phyloP scores from a whole-genome alignment of 257 asterid genomes.

The Solanum clarkiae region DNA sequence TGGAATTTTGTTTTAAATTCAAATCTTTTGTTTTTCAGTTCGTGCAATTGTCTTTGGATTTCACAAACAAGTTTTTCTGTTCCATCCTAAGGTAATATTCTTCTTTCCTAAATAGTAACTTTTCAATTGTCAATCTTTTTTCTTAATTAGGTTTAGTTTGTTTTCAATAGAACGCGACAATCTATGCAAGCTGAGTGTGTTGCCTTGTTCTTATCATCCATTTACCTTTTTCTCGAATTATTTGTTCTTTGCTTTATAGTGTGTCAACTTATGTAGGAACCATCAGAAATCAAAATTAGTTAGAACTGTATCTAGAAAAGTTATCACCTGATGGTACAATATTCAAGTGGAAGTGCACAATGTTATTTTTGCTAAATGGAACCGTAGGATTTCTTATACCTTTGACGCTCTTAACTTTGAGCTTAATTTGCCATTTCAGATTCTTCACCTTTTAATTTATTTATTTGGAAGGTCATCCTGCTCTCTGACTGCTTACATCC shows the following conservation, averaged over 20 bases:
- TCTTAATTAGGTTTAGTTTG: neutral
- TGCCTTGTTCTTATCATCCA: neutral
- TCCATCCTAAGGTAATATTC: conserved; percentile 67
- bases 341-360: neutral
- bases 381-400: neutral
- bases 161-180: neutral
- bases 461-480: neutral
- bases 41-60: conserved; percentile 82
- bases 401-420: neutral
- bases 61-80: conserved; percentile 57
- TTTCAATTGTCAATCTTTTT: neutral
- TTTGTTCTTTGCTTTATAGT: neutral
- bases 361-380: neutral
- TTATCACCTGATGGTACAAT: neutral
- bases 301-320: neutral
- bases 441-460: neutral
- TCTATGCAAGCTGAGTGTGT: neutral
- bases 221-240: neutral
- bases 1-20: neutral
- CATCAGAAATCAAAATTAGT: neutral
- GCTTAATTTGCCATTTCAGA: neutral
- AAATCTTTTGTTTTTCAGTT: conserved; percentile 40
- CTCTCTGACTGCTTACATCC: neutral
- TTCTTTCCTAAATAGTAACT: neutral
- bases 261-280: neutral